phyloP scores from a whole-genome alignment of 306 rosid genomes.

The Ochetophila trinervis region DNA sequence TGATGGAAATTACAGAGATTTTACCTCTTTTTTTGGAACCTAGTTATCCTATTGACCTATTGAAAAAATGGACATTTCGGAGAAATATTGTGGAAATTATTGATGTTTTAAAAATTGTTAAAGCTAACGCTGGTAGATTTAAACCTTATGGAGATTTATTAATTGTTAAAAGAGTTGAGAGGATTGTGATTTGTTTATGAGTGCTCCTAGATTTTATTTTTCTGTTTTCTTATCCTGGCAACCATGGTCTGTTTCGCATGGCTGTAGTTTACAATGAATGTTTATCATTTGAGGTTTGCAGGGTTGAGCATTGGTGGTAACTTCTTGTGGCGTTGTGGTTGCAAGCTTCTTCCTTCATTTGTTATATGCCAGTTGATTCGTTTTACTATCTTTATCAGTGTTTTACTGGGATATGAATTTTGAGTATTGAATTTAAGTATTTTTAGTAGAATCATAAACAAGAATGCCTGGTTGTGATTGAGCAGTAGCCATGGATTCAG shows the following conservation, averaged over 20 bases:
- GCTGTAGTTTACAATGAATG: not conserved
- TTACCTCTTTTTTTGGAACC: too few species aligned
- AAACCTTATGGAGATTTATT: too few species aligned
- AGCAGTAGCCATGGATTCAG: constrained; percentile 45
- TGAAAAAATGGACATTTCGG: too few species aligned
- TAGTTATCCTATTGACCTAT: too few species aligned
- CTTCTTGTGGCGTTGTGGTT: not conserved
- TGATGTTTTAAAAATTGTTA: too few species aligned
- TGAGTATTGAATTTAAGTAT: not conserved
- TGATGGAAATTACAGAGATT: too few species aligned
- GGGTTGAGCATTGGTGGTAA: not conserved
- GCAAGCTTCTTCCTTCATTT: not conserved
- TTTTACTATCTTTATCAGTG: not conserved
- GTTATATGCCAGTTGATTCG: not conserved
- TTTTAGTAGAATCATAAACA: not conserved
- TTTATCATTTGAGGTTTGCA: too few species aligned
- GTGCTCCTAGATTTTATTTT: not conserved
- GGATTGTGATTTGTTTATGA: too few species aligned
- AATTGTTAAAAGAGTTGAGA: too few species aligned
- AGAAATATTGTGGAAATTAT: too few species aligned
- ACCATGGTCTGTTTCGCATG: not conserved
- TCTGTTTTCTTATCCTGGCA: not conserved
- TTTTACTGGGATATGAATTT: not conserved
- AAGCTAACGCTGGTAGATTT: too few species aligned
- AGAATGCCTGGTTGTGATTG: constrained; percentile 21